Conservation (phyloP, 768 basidiomycete genomes). For the Hemileccinum rubropunctum region DNA sequence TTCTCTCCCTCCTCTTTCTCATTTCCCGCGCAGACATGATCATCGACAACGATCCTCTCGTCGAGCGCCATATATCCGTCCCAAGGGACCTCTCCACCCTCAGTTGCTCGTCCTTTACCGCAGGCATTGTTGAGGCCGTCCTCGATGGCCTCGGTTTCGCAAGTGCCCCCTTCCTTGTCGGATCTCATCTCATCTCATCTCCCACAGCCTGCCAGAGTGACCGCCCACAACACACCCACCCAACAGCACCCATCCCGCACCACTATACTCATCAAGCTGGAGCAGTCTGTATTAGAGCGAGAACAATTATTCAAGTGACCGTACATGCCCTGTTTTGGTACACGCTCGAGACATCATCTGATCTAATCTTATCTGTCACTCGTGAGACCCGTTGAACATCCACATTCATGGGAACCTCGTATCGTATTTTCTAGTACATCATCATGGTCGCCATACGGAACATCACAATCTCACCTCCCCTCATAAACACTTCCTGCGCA, state of each 20-base stretch:
- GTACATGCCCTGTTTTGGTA: conserved; percentile 5
- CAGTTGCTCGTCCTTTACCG: conserved; percentile 96
- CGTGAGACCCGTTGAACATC: neutral
- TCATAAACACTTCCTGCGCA: conserved; percentile 77
- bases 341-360: neutral
- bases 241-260: conserved; percentile 78
- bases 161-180: conserved; percentile 34
- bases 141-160: conserved; percentile 94
- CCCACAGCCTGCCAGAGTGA: conserved; percentile 88
- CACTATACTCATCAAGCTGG: conserved; percentile 97
- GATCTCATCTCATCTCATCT: conserved; percentile 8
- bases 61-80: conserved; percentile 90
- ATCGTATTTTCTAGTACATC: neutral
- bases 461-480: conserved; percentile 56
- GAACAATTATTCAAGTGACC: conserved; percentile 84
- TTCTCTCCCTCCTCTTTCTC: conserved; percentile 1
- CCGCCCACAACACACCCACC: conserved; percentile 90
- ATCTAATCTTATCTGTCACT: conserved; percentile 15
- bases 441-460: conserved; percentile 58
- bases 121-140: conserved; percentile 96
- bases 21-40: conserved; percentile 76
- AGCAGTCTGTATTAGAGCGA: conserved; percentile 88
- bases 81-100: conserved; percentile 92
- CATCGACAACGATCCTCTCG: conserved; percentile 90
- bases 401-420: too few relatives aligned